Percentiles rank a stretch among this genome's conserved stretches.
phyloP scores from a whole-genome alignment of 495 filamentous ascomycete species.

The Daldinia bambusicola region DNA sequence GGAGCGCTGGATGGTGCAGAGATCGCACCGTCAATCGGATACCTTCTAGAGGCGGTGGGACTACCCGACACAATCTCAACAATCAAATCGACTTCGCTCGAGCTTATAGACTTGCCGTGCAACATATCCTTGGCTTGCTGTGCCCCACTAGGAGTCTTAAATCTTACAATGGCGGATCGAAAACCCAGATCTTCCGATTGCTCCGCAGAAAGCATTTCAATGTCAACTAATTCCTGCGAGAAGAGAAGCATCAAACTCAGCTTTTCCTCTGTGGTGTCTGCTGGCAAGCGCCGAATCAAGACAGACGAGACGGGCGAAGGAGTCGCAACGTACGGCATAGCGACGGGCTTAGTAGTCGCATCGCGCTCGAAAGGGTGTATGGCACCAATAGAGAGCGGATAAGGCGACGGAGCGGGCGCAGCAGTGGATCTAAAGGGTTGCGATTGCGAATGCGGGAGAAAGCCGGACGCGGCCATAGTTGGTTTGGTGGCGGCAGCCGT shows the following conservation, averaged over 20 bases:
- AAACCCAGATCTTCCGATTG: conserved; percentile 76
- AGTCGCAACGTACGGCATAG: conserved; percentile 62
- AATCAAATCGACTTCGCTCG: conserved; percentile 79
- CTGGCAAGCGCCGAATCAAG: conserved; percentile 79
- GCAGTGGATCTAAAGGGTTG: conserved; percentile 50
- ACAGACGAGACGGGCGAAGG: conserved; percentile 49
- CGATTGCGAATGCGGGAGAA: conserved; percentile 47
- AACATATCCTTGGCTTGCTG: conserved; percentile 80
- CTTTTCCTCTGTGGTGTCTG: conserved; percentile 75
- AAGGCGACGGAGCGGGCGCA: conserved; percentile 47
- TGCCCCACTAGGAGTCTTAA: conserved; percentile 75
- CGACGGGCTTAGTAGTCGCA: conserved; percentile 59
- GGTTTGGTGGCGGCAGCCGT: conserved; percentile 48
- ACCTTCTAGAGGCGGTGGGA: conserved; percentile 53
- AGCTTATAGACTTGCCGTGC: conserved; percentile 80
- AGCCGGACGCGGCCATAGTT: conserved; percentile 55
- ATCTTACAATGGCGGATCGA: conserved; percentile 77
- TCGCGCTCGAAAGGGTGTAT: conserved; percentile 54
- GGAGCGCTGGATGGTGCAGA: conserved; percentile 57
- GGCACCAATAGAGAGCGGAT: conserved; percentile 53
- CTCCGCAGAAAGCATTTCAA: conserved; percentile 74
- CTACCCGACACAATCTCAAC: conserved; percentile 74
- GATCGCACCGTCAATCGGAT: conserved; percentile 51
- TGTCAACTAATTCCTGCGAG: conserved; percentile 80
- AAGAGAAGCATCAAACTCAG: conserved; percentile 86